Percentiles rank a stretch among this genome's conserved stretches.
Evolutionary conservation across 345 rosid genomes (phyloP).

Genomic region (Excoecaria agallocha): DNA sequence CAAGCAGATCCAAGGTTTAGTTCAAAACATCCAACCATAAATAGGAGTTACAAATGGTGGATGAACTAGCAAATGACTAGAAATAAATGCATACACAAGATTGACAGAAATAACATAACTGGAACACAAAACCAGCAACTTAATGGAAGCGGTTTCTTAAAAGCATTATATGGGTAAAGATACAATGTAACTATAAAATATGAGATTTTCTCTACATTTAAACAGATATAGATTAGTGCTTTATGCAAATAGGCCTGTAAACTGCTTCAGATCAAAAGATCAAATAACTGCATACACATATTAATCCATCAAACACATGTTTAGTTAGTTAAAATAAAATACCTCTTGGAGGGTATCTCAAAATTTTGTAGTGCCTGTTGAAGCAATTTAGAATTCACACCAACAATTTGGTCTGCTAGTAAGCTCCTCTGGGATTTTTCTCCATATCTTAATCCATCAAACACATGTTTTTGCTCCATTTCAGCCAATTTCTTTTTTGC

Average conservation of each 20-base stretch:
- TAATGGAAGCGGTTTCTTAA: background rate
- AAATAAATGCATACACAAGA: background rate
- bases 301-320: background rate
- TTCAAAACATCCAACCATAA: slow-evolving; percentile 9
- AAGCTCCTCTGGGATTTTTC: slow-evolving; percentile 63
- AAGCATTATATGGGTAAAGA: background rate
- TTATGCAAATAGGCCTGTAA: background rate
- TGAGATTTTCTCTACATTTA: background rate
- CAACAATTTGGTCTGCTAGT: slow-evolving; percentile 66
- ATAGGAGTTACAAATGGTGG: background rate
- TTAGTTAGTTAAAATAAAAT: background rate
- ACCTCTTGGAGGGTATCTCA: slow-evolving; percentile 57
- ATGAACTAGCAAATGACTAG: background rate
- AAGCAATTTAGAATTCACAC: slow-evolving; percentile 67
- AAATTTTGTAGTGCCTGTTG: slow-evolving; percentile 67
- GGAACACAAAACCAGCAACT: background rate
- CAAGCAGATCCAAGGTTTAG: slow-evolving; percentile 22
- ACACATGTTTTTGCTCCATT: slow-evolving; percentile 81
- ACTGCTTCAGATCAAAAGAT: background rate
- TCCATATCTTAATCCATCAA: slow-evolving; percentile 74
- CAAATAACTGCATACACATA: background rate
- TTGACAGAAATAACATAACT: background rate
- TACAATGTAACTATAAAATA: background rate
- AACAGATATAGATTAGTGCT: background rate
- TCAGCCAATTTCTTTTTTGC: slow-evolving; percentile 82